Base-by-base conservation (phyloP, 805 yeast genomes). In the Schwanniomyces pseudopolymorphus region DNA sequence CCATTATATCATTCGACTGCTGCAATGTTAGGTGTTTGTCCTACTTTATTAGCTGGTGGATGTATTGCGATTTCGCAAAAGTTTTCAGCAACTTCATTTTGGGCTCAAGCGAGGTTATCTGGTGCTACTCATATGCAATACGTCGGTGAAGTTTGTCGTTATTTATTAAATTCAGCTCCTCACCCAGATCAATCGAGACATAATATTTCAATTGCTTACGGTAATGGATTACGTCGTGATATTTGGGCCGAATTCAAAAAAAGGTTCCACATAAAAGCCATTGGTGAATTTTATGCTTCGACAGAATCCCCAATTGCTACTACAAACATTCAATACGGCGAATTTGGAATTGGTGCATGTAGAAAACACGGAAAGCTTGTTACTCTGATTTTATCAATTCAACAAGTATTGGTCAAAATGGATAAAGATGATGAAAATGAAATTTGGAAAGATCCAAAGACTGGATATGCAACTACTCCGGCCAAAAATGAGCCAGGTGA, bases 1-100 rank as follows among this genome's bases (percentile, higher is more conserved):
- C 98, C 98, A 1, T 71, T 92, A 49, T 91, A 92, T 61, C 98
- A 91, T 64, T 89, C 96, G 0, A 91, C 97, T 0, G 97, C 97
- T 3, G 87, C 96, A 0, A 77, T 89, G 66, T 68, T 91, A 45
- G 97, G 97, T 10, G 81, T 85, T 5, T 75, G 91, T 58, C 90
- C 96, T 0, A 73, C 84, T 0, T 64, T 81, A 40, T 59, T 66
- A 4, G 70, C 68, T 37, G 96, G 96, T 42, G 94, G 86, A 0
- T 80, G 90, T 52, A 80, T 86, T 40, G 87, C 94, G 0, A 64
- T 92, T 20, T 83, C 92, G 22, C 84, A 83, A 52, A 88, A 87
- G 63, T 91, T 92, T 63, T 87, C 96, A 1, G 84, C 92, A 5
- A 75, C 85, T 3, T 80, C 87, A 3, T 89, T 88, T 65, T 91